Base-by-base conservation (phyloP, 192 early-diverging fungal genomes). In the Umbelopsis isabellina region DNA sequence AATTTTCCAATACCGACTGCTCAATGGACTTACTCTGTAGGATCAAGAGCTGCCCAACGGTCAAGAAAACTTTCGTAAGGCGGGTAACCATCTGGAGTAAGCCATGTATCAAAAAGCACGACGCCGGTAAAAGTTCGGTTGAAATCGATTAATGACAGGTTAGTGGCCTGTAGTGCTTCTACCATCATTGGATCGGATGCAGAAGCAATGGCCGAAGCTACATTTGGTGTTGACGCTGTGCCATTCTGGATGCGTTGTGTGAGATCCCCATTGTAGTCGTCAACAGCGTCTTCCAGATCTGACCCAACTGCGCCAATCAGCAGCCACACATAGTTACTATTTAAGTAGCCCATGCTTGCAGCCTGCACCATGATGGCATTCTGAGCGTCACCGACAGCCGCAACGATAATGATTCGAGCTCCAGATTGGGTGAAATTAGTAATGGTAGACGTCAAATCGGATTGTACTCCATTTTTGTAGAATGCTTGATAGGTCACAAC, bases 61-160 rank as follows among this genome's bases (percentile, higher is more conserved):
- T 80, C 73, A 22, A 85, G 52, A 68, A 82, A 85, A 4, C 48
- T 35, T 37, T 85, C 83, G 53, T 80, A 85, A 1, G 83, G 83
- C 5, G 74, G 69, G 61, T 82, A 85, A 0, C 81, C 83, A 64
- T 81, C 48, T 25, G 80, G 49, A 4, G 77, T 72, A 23, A 85
- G 75, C 69, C 79, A 76, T 35, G 80, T 82, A 49, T 80, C 78
- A 72, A 85, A 82, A 65, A 79, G 72, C 46, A 85, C 80, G 1
- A 85, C 44, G 0, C 83, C 83, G 20, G 65, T 70, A 25, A 74
- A 79, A 3, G 50, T 45, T 35, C 27, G 20, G 44, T 79, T 84
- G 15, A 76, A 66, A 16, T 80, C 72, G 18, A 53, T 64, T 0
- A 77, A 49, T 1, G 50, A 44, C 30, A 74, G 13, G 10, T 67